Conservation (phyloP, 139 green algal species). For the Raphidocelis subcapitata region DNA sequence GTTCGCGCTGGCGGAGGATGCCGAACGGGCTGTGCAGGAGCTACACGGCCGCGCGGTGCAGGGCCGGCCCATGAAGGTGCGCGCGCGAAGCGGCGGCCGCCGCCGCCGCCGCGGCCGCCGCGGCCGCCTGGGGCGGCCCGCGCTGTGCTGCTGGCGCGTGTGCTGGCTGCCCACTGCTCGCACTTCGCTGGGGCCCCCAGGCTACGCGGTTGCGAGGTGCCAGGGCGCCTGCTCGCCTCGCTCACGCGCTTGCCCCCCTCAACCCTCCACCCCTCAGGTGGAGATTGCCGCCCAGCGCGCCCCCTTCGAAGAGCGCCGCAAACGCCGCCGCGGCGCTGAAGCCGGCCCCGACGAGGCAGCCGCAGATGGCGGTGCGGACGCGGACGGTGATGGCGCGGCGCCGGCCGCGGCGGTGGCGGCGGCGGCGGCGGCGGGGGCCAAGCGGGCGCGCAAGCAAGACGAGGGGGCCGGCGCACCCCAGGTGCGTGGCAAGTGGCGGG, state of each 20-base stretch:
- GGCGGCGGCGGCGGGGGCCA: not conserved
- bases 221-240: not conserved
- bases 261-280: slow-evolving; percentile 44
- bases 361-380: slow-evolving; percentile 12
- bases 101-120: too few relatives aligned
- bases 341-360: slow-evolving; percentile 4
- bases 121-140: too few relatives aligned
- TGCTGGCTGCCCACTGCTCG: too few relatives aligned
- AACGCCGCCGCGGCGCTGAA: slow-evolving; percentile 2
- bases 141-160: too few relatives aligned
- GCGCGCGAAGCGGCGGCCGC: slow-evolving; percentile 1
- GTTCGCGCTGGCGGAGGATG: slow-evolving; percentile 85
- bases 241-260: too few relatives aligned
- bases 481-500: too few relatives aligned
- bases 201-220: too few relatives aligned
- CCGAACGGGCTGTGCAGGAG: slow-evolving; percentile 65
- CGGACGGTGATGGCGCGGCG: slow-evolving; percentile 17
- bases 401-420: slow-evolving; percentile 3
- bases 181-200: too few relatives aligned
- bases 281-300: slow-evolving; percentile 71
- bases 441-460: too few relatives aligned
- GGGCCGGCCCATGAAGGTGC: slow-evolving; percentile 76
- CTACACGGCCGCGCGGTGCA: slow-evolving; percentile 59
- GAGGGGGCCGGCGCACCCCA: too few relatives aligned
- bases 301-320: slow-evolving; percentile 67